Conservation (phyloP, 2,329 filamentous ascomycete genomes). For the Epichloe uncinata region DNA sequence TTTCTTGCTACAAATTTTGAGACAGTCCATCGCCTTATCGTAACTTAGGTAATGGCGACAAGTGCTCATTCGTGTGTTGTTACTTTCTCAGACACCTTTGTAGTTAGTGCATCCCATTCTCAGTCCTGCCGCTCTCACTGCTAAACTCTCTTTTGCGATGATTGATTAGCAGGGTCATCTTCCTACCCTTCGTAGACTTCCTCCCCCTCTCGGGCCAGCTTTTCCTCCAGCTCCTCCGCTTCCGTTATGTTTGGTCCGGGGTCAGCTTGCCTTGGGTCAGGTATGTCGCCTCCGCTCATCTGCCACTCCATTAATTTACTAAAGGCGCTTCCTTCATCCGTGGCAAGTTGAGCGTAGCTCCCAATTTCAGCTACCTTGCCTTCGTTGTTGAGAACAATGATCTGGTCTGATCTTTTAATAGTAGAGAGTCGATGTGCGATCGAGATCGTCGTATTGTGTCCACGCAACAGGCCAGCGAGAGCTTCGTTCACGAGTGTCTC, state of each 20-base stretch:
- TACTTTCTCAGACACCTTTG: too few species aligned
- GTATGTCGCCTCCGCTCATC: slow-evolving; percentile 68
- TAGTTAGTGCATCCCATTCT: background rate
- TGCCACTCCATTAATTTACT: slow-evolving; percentile 98
- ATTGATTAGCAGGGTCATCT: background rate
- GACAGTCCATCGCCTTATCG: too few species aligned
- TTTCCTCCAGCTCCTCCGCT: slow-evolving; percentile 36
- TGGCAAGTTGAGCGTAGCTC: slow-evolving; percentile 63
- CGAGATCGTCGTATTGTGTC: slow-evolving; percentile 90
- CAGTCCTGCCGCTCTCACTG: background rate
- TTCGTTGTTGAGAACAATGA: slow-evolving; percentile 79
- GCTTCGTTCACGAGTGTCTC: slow-evolving; percentile 94
- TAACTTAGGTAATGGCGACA: too few species aligned
- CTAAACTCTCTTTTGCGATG: background rate
- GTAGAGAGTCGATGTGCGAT: slow-evolving; percentile 94
- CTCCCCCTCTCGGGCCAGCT: slow-evolving; percentile 21
- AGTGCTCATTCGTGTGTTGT: too few species aligned
- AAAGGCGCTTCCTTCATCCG: slow-evolving; percentile 68
- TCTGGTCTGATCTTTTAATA: slow-evolving; percentile 88
- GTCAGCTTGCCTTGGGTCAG: slow-evolving; percentile 24
- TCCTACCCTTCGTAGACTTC: background rate
- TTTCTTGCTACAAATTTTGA: too few species aligned
- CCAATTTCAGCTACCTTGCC: slow-evolving; percentile 87
- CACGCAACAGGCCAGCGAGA: slow-evolving; percentile 63
- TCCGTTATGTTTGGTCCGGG: slow-evolving; percentile 32